phyloP scores from a whole-genome alignment of 1,284 basidiomycete genomes.

The Retiboletus fuscus region DNA sequence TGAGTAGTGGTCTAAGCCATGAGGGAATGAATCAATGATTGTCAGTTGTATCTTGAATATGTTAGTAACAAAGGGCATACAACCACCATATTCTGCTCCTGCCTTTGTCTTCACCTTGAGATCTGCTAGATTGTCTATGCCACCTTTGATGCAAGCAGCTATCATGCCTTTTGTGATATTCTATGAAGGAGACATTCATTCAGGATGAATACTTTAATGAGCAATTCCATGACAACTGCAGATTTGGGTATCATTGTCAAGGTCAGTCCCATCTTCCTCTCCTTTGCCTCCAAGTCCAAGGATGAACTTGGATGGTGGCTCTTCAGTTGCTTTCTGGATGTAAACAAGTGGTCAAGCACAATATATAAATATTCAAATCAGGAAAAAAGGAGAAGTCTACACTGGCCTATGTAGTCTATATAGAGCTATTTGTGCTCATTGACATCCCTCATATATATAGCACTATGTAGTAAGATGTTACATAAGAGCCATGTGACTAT shows the following conservation, averaged over 20 bases:
- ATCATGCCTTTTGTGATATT: slow-evolving; percentile 77
- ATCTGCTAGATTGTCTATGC: slow-evolving; percentile 64
- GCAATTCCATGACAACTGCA: slow-evolving; percentile 71
- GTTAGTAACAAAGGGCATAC: slow-evolving; percentile 67
- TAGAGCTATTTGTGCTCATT: too few species aligned
- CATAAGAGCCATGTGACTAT: too few species aligned
- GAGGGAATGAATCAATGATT: too few species aligned
- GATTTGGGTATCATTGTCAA: slow-evolving; percentile 79
- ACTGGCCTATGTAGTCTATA: too few species aligned
- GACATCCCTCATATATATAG: too few species aligned
- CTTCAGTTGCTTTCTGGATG: slow-evolving; percentile 69
- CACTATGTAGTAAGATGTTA: too few species aligned
- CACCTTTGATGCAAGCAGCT: slow-evolving; percentile 64
- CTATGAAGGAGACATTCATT: slow-evolving; percentile 34
- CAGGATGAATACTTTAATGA: background rate
- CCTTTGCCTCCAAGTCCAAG: slow-evolving; percentile 65
- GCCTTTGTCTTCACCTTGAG: slow-evolving; percentile 79
- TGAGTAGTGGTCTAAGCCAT: too few species aligned
- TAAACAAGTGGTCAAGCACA: background rate
- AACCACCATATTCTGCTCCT: slow-evolving; percentile 82
- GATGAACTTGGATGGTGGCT: slow-evolving; percentile 76
- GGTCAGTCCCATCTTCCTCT: slow-evolving; percentile 71
- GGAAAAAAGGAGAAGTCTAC: too few species aligned
- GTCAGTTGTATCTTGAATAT: slow-evolving; percentile 66
- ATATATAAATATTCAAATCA: too few species aligned